Conservation (phyloP, 2,329 filamentous ascomycete species). For the Pseudopithomyces maydicus region DNA sequence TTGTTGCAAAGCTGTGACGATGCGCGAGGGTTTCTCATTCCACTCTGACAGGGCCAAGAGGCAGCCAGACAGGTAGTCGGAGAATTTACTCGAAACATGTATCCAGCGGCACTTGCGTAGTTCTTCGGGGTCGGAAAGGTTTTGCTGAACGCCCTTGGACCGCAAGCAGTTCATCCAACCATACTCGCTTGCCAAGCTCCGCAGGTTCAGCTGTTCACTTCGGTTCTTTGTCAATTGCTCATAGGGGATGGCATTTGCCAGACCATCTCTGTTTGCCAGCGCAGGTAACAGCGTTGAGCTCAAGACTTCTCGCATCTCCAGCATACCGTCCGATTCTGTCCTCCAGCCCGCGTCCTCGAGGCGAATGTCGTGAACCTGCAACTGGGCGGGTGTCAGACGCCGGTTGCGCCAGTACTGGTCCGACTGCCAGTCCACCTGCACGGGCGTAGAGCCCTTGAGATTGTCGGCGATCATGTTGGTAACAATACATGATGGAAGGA, state of each 20-base stretch:
- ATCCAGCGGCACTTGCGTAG: slow-evolving; percentile 48
- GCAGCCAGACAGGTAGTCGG: slow-evolving; percentile 45
- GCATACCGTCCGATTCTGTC: slow-evolving; percentile 38
- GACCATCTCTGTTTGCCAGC: slow-evolving; percentile 26
- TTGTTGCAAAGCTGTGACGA: slow-evolving; percentile 29
- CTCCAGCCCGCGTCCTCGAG: slow-evolving; percentile 35
- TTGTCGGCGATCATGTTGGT: slow-evolving; percentile 16
- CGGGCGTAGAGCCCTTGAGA: slow-evolving; percentile 23
- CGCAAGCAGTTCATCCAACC: slow-evolving; percentile 51
- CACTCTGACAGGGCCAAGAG: slow-evolving; percentile 39
- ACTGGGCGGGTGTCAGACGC: slow-evolving; percentile 46
- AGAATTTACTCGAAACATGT: slow-evolving; percentile 50
- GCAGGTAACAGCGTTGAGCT: slow-evolving; percentile 42
- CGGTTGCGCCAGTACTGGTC: slow-evolving; percentile 46
- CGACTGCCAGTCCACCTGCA: slow-evolving; percentile 40
- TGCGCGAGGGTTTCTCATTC: slow-evolving; percentile 23
- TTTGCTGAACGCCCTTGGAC: slow-evolving; percentile 36
- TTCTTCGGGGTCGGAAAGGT: slow-evolving; percentile 30
- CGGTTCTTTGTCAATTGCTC: slow-evolving; percentile 34
- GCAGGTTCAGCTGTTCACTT: slow-evolving; percentile 44
- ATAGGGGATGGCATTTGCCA: slow-evolving; percentile 20
- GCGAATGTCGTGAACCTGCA: slow-evolving; percentile 48
- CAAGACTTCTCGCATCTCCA: slow-evolving; percentile 46
- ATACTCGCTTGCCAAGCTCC: slow-evolving; percentile 44
- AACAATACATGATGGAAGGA: background rate